A percentile compares a stretch with the other conserved stretches of the same genome.
Evolutionary conservation across 1,284 basidiomycete genomes (phyloP).

Genomic region (Somion occarium): DNA sequence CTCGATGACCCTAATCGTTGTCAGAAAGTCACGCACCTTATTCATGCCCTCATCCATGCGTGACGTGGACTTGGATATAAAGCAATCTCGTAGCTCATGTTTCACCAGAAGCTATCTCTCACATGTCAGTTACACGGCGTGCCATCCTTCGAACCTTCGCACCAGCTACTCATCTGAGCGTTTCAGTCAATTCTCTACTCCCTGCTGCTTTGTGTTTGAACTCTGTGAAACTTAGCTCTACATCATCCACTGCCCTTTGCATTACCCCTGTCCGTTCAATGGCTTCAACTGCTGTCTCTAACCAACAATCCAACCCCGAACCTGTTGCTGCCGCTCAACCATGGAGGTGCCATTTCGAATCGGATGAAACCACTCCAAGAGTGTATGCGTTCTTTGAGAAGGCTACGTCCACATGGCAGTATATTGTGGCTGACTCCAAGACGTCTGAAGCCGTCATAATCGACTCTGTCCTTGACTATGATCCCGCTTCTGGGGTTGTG

Average conservation of each 20-base stretch:
- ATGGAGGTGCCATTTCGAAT: conserved; percentile 20
- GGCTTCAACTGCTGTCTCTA: background rate
- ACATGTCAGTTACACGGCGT: background rate
- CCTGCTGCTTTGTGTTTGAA: no score
- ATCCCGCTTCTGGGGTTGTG: conserved; percentile 29
- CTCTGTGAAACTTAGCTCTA: background rate
- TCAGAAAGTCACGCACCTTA: no score
- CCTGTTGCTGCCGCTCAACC: conserved; percentile 21
- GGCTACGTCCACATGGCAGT: conserved; percentile 33
- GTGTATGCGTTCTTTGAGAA: conserved; percentile 30
- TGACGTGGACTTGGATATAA: no score
- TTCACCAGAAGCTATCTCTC: no score
- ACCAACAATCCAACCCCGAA: background rate
- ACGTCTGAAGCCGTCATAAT: conserved; percentile 31
- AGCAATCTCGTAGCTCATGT: no score
- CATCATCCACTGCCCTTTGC: background rate
- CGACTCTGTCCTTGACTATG: conserved; percentile 36
- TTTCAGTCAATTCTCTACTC: no score
- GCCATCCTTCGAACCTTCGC: background rate
- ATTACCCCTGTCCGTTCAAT: background rate
- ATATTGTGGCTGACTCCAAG: conserved; percentile 30
- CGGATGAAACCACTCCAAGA: conserved; percentile 21
- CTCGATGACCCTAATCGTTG: no score
- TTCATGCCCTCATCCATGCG: no score
- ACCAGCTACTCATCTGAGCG: no score